Evolutionary conservation across 192 early-diverging fungal species (phyloP), one percentile per base, ranked within the genome.

Genomic region (Linnemannia hyalina): DNA sequence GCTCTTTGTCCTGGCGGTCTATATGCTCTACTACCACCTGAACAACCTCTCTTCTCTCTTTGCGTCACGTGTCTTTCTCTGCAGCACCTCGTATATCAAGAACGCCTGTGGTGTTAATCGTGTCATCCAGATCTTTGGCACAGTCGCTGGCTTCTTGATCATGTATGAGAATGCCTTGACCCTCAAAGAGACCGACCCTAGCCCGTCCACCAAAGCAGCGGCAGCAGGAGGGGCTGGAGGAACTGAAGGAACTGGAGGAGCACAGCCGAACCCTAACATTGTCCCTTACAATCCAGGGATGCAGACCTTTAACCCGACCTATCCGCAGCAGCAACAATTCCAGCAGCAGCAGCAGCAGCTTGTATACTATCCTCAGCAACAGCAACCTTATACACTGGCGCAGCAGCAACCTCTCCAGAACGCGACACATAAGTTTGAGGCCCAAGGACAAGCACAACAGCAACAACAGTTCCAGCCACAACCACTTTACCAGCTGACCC

Each of bases 311-410:
- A 15, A 52, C 0, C 18, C 4, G 49, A 47, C 15, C 26, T 49
- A 70, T 41, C 70, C n/a, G 40, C 44, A 54, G 77, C 77, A 70
- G 47, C 77, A 49, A 23, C 32, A 55, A 23, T 29, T 42, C 10
- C 20, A 5, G 38, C 38, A 40, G 38, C 38, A 35, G 35, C 35
- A 29, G 18, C 73, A 80, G 10, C 72, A 49, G 13, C 26, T 18
- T 22, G 23, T 70, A 3, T 63, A 73, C n/a, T 80, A 73, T 7
- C 57, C 71, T 57, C 57, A 72, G 23, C 78, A 80, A 36, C 79
- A n/a, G 49, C 52, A 69, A 42, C 22, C 29, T 26, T 46, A 32
- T 41, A 8, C n/a, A 20, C 52, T 38, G 36, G 20, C 73, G 11
- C 32, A 23, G 22, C 54, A 35, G 6, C n/a, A 35, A 3, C 68